Conservation (phyloP, 257 asterid species). For the Nicotiana obtusifolia region DNA sequence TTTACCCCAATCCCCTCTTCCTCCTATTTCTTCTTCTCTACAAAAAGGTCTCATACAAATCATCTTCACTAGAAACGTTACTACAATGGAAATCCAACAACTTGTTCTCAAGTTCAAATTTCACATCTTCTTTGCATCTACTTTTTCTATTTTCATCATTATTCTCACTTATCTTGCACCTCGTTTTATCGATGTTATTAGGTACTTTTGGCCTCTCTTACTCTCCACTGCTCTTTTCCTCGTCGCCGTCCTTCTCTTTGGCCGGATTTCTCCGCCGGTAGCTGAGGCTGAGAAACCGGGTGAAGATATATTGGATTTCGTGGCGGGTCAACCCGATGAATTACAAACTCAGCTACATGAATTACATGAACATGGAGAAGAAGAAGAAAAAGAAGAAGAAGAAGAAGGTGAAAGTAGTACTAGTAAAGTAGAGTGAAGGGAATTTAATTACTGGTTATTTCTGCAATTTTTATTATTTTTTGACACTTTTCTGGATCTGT, state of each 20-base stretch:
- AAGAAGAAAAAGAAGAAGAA: not conserved
- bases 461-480: too few species aligned
- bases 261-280: constrained; percentile 47
- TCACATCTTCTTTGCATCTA: constrained; percentile 30
- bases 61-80: not conserved
- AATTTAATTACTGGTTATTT: not conserved
- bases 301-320: constrained; percentile 54
- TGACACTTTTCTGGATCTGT: not conserved
- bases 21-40: not conserved
- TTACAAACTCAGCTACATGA: constrained; percentile 5
- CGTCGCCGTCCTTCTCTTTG: constrained; percentile 40
- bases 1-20: not conserved
- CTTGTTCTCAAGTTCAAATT: constrained; percentile 48
- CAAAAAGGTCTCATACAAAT: not conserved
- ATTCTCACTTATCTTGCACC: constrained; percentile 41
- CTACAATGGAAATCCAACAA: constrained; percentile 50
- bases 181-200: constrained; percentile 38
- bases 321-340: constrained; percentile 48
- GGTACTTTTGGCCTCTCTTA: constrained; percentile 68
- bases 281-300: constrained; percentile 43
- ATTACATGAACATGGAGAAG: constrained; percentile 2
- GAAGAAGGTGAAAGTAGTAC: not conserved
- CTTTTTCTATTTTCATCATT: constrained; percentile 14
- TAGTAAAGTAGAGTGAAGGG: not conserved
- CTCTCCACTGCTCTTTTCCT: constrained; percentile 66